Evolutionary conservation across 2,329 filamentous ascomycete genomes (phyloP).

Genomic region (Hypoxylon sp.): DNA sequence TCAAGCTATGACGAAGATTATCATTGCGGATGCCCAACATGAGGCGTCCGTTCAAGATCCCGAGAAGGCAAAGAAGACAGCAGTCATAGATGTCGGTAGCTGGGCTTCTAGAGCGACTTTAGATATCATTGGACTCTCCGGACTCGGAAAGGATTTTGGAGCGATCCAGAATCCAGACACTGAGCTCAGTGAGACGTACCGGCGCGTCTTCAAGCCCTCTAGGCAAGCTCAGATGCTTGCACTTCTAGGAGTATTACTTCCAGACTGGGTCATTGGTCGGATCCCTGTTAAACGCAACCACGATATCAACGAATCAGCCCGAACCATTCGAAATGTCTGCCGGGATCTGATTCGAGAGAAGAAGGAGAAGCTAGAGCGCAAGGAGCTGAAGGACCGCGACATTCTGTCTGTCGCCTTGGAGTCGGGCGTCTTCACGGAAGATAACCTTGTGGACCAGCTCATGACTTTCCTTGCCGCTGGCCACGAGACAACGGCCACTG

Average conservation of each 20-base stretch:
- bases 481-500: conserved; percentile 60
- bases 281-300: conserved; percentile 80
- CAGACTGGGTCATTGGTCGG: conserved; percentile 68
- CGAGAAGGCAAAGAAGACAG: conserved; percentile 55
- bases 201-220: conserved; percentile 66
- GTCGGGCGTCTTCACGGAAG: conserved; percentile 56
- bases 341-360: conserved; percentile 77
- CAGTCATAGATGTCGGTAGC: conserved; percentile 67
- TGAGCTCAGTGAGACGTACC: conserved; percentile 70
- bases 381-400: conserved; percentile 57
- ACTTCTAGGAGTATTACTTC: conserved; percentile 72
- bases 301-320: conserved; percentile 69
- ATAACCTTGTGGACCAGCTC: conserved; percentile 57
- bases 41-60: conserved; percentile 34
- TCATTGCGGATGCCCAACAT: conserved; percentile 56
- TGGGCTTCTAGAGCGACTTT: conserved; percentile 79
- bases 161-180: conserved; percentile 72
- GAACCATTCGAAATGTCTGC: conserved; percentile 74
- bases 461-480: conserved; percentile 61
- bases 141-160: conserved; percentile 78
- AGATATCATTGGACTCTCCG: conserved; percentile 81
- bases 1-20: conserved; percentile 67
- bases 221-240: conserved; percentile 67
- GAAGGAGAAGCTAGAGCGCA: conserved; percentile 65
- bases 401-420: conserved; percentile 57